phyloP scores from a whole-genome alignment of 2,329 filamentous ascomycete species.

The Paraconiothyrium sp. region DNA sequence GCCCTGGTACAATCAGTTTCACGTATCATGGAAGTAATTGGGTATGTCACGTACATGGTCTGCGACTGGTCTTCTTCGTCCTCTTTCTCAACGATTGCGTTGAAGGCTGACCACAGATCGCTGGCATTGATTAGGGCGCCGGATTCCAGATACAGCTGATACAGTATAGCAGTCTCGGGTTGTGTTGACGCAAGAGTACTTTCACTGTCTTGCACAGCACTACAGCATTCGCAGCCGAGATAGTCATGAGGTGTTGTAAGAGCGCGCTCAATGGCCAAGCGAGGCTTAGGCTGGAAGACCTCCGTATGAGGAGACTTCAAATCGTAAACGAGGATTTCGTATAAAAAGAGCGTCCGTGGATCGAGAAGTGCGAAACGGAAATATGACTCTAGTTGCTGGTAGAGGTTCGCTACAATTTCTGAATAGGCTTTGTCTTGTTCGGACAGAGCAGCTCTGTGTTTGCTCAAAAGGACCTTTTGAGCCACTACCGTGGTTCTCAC shows the following conservation, averaged over 20 bases:
- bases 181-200: constrained; percentile 66
- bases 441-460: constrained; percentile 75
- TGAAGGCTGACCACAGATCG: constrained; percentile 82
- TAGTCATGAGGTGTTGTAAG: constrained; percentile 80
- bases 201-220: constrained; percentile 49
- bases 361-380: constrained; percentile 58
- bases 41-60: constrained; percentile 52
- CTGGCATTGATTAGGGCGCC: constrained; percentile 80
- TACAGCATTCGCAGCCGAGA: constrained; percentile 76
- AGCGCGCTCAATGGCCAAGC: constrained; percentile 74
- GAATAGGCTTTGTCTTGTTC: constrained; percentile 77
- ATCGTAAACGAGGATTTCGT: constrained; percentile 81
- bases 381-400: constrained; percentile 60
- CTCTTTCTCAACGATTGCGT: constrained; percentile 66
- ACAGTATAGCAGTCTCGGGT: constrained; percentile 77
- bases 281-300: constrained; percentile 78
- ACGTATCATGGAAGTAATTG: background rate
- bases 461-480: constrained; percentile 82
- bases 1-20: constrained; percentile 56
- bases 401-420: constrained; percentile 67
- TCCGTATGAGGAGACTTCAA: constrained; percentile 73
- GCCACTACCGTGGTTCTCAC: constrained; percentile 81
- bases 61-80: constrained; percentile 58
- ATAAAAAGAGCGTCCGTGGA: constrained; percentile 65
- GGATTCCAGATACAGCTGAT: constrained; percentile 81